Evolutionary conservation across 441 rosid genomes (phyloP).

Genomic region (Adansonia gregorii): DNA sequence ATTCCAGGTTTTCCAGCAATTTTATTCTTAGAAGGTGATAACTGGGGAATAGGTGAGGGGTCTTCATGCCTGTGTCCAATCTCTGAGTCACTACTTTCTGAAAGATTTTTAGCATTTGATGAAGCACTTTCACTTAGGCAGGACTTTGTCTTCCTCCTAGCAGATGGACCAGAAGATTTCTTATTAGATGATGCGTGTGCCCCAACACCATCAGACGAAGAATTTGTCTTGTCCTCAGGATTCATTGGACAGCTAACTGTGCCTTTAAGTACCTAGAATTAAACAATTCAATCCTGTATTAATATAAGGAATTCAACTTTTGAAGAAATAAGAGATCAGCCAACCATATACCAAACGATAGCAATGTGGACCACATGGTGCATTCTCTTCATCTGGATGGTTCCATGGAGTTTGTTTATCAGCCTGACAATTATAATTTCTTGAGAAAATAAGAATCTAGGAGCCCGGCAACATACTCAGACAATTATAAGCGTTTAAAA

Average conservation of each 20-base stretch:
- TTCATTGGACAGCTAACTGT: conserved; percentile 38
- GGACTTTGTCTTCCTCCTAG: conserved; percentile 57
- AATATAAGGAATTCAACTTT: conserved; percentile 2
- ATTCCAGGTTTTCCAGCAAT: conserved; percentile 58
- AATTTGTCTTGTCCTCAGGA: conserved; percentile 51
- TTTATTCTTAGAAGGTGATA: conserved; percentile 67
- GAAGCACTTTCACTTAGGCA: conserved; percentile 93
- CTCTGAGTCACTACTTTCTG: conserved; percentile 93
- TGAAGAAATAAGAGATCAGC: conserved; percentile 23
- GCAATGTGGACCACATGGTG: conserved; percentile 78
- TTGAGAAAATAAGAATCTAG: conserved; percentile 32
- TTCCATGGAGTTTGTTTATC: conserved; percentile 83
- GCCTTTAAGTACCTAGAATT: conserved; percentile 58
- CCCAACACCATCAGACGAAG: conserved; percentile 59
- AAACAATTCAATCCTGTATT: conserved; percentile 14
- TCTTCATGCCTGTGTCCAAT: conserved; percentile 61
- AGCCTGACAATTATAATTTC: conserved; percentile 49
- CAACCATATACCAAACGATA: conserved; percentile 59
- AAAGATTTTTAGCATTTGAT: conserved; percentile 70
- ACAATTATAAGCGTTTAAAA: conserved; percentile 27
- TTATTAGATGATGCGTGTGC: conserved; percentile 47
- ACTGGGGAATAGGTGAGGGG: conserved; percentile 36
- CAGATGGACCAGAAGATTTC: conserved; percentile 56
- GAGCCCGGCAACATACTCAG: conserved; percentile 25
- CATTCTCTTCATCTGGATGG: conserved; percentile 64